Evolutionary conservation across 306 rosid genomes (phyloP).

Genomic region (Vicia villosa): DNA sequence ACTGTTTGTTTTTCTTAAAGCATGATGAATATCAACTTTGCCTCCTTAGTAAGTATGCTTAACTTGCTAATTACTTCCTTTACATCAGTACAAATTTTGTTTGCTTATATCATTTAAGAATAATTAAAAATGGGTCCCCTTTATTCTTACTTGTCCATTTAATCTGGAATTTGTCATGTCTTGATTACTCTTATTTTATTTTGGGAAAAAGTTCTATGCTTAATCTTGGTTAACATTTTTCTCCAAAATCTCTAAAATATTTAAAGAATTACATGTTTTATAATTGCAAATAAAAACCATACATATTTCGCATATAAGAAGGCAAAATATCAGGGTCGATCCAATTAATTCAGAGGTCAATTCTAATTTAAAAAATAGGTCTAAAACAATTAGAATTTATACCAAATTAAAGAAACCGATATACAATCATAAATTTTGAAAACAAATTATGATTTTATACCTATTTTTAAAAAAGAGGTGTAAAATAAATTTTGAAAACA

Average conservation of each 20-base stretch:
- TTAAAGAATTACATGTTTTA: neutral
- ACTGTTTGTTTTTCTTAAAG: slow-evolving; percentile 35
- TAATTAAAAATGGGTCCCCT: neutral
- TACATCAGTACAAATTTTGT: slow-evolving; percentile 6
- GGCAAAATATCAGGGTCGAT: no score
- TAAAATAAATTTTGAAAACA: no score
- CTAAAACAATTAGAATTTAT: no score
- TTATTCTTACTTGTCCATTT: neutral
- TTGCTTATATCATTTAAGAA: slow-evolving; percentile 21
- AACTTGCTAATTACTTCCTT: slow-evolving; percentile 23
- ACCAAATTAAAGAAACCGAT: no score
- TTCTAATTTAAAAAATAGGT: no score
- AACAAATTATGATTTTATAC: no score
- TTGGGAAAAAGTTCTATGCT: neutral
- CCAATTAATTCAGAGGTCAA: no score
- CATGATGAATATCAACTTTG: slow-evolving; percentile 37
- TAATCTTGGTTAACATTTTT: neutral
- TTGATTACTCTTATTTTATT: neutral
- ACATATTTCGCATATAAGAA: neutral
- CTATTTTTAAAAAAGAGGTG: no score
- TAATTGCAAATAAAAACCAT: neutral
- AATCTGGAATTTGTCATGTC: slow-evolving; percentile 1
- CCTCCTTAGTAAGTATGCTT: slow-evolving; percentile 30
- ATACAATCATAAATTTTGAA: no score
- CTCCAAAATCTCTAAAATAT: neutral